Conservation (phyloP, 2,329 filamentous ascomycete species). For the Sclerotinia trifoliorum region DNA sequence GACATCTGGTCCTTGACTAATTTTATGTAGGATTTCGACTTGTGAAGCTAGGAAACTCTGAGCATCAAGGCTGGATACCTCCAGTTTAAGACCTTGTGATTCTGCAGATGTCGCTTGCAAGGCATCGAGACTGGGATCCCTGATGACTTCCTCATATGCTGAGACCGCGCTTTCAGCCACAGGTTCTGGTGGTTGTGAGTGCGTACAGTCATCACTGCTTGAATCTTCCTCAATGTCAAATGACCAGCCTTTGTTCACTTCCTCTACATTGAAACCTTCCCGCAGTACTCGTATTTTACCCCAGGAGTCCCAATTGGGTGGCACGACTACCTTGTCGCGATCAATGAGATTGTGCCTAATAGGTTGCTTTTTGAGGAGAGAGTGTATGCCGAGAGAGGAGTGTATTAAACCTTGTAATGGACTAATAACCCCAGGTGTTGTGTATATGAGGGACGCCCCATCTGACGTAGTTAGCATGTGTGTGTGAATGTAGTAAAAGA, state of each 20-base stretch:
- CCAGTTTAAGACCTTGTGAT: slow-evolving; percentile 39
- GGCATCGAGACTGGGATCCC: slow-evolving; percentile 67
- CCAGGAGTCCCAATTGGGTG: slow-evolving; percentile 98
- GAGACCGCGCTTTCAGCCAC: slow-evolving; percentile 59
- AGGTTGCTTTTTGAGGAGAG: slow-evolving; percentile 72
- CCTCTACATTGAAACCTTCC: slow-evolving; percentile 90
- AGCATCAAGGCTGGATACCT: slow-evolving; percentile 69
- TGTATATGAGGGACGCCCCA: slow-evolving; percentile 82
- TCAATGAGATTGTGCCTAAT: slow-evolving; percentile 91
- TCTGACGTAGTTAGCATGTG: slow-evolving; percentile 49
- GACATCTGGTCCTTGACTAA: slow-evolving; percentile 56
- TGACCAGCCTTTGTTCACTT: slow-evolving; percentile 80
- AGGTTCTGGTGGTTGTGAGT: slow-evolving; percentile 26
- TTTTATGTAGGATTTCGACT: slow-evolving; percentile 68
- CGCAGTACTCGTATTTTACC: slow-evolving; percentile 91
- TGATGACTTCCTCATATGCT: slow-evolving; percentile 76
- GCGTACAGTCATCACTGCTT: slow-evolving; percentile 37
- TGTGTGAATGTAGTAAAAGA: neutral
- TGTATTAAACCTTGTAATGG: slow-evolving; percentile 79
- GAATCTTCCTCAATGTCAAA: slow-evolving; percentile 69
- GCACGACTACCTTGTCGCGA: slow-evolving; percentile 89
- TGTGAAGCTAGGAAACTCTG: slow-evolving; percentile 77
- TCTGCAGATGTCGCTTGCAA: slow-evolving; percentile 54
- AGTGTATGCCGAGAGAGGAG: slow-evolving; percentile 82
- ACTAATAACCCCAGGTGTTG: slow-evolving; percentile 71